Conservation (phyloP, 192 early-diverging fungal species). For the Glomus cerebriforme region DNA sequence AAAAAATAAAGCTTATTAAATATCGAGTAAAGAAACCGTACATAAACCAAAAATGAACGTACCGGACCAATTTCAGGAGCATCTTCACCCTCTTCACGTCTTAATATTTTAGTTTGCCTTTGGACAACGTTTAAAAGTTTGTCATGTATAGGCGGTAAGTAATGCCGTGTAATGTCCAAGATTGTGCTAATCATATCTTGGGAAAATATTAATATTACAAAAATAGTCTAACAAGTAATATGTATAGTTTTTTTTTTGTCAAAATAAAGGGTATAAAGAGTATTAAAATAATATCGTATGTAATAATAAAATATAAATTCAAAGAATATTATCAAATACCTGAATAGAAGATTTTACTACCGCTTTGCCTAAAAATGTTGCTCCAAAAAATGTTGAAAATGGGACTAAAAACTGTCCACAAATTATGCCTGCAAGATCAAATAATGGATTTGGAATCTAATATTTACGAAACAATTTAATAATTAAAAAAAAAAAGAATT, state of each 20-base stretch:
- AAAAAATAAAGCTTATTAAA: slow-evolving; percentile 15
- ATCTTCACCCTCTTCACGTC: slow-evolving; percentile 31
- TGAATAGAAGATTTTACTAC: slow-evolving; percentile 85
- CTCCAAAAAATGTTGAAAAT: slow-evolving; percentile 94
- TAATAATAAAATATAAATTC: not conserved
- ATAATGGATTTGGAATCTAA: slow-evolving; percentile 93
- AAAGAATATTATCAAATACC: slow-evolving; percentile 40
- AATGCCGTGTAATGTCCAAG: slow-evolving; percentile 53
- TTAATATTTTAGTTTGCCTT: slow-evolving; percentile 42
- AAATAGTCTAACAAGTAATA: slow-evolving; percentile 53
- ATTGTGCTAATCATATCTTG: slow-evolving; percentile 66
- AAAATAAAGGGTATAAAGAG: not conserved
- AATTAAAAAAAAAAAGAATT: not conserved
- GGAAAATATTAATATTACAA: slow-evolving; percentile 84
- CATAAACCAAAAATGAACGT: not conserved
- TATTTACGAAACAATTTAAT: slow-evolving; percentile 11
- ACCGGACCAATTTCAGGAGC: slow-evolving; percentile 19
- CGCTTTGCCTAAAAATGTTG: slow-evolving; percentile 93
- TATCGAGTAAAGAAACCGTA: not conserved
- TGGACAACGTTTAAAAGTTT: slow-evolving; percentile 54
- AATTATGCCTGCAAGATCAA: slow-evolving; percentile 94
- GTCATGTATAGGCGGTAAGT: slow-evolving; percentile 62
- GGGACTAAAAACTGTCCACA: slow-evolving; percentile 91
- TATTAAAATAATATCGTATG: not conserved
- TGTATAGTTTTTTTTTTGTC: not conserved